These are phyloP conservation scores for Candida tetrigidarum DNA, from an alignment of 1,139 yeast species.

Conservation along the genomic window DNA sequence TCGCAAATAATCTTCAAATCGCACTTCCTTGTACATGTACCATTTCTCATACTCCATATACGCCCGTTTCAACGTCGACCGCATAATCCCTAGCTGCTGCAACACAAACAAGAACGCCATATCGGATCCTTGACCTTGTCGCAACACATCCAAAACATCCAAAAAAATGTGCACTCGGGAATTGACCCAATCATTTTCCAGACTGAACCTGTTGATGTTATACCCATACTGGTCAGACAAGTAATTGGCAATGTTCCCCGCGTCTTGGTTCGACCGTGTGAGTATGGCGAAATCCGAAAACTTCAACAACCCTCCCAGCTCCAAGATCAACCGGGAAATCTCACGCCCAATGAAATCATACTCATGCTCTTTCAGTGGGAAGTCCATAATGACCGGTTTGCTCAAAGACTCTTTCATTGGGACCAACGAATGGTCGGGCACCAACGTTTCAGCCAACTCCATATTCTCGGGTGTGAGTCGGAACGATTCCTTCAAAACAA, in stretches of 20 bases:
- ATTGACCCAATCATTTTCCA: slow-evolving; percentile 57
- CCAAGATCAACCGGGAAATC: slow-evolving; percentile 9
- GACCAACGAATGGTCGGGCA: slow-evolving; percentile 10
- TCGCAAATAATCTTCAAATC: slow-evolving; percentile 22
- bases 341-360: slow-evolving; percentile 21
- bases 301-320: slow-evolving; percentile 48
- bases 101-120: slow-evolving; percentile 36
- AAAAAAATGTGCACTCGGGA: slow-evolving; percentile 53
- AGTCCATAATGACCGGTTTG: slow-evolving; percentile 36
- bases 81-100: slow-evolving; percentile 20
- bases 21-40: slow-evolving; percentile 10
- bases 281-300: slow-evolving; percentile 60
- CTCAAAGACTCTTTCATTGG: slow-evolving; percentile 27
- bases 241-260: slow-evolving; percentile 44
- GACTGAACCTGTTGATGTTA: slow-evolving; percentile 46
- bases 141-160: slow-evolving; percentile 50
- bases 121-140: slow-evolving; percentile 35
- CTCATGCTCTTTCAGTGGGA: slow-evolving; percentile 36
- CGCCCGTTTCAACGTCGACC: background rate
- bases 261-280: slow-evolving; percentile 57
- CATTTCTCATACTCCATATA: slow-evolving; percentile 8
- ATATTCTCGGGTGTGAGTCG: slow-evolving; percentile 63
- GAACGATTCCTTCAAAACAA: slow-evolving; percentile 53
- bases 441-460: slow-evolving; percentile 37
- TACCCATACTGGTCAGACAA: slow-evolving; percentile 45